These are phyloP conservation scores for Botryotinia calthae DNA, from an alignment of 2,329 filamentous ascomycete genomes.

Conservation along the genomic window DNA sequence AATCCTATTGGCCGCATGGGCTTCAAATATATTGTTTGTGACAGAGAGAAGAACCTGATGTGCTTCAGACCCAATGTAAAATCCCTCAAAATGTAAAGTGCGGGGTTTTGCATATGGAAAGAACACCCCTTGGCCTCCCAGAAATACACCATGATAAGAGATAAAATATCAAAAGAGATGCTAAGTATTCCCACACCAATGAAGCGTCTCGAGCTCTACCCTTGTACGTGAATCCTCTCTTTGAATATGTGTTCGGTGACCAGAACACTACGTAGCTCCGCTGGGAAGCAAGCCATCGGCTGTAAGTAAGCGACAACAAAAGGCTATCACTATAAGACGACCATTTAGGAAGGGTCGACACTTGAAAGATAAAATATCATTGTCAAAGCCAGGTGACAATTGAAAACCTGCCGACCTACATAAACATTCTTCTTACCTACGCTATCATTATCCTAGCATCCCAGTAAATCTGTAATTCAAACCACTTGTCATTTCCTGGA, in stretches of 20 bases:
- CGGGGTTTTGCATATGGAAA: not conserved
- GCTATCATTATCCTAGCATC: not conserved
- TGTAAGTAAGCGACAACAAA: not conserved
- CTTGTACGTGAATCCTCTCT: not conserved
- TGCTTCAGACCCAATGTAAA: not conserved
- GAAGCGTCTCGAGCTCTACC: not conserved
- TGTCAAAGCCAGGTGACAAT: not conserved
- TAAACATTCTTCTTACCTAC: not conserved
- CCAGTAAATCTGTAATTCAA: not conserved
- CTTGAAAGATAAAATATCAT: not conserved
- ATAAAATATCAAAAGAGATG: not conserved
- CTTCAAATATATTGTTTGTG: not conserved
- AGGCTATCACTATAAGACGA: not conserved
- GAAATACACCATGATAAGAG: not conserved
- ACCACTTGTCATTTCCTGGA: not conserved
- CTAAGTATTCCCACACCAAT: not conserved
- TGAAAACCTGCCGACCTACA: not conserved
- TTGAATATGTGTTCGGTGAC: not conserved
- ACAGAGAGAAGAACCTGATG: not conserved
- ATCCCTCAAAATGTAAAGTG: not conserved
- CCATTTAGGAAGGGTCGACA: slow-evolving; percentile 13
- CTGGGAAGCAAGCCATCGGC: not conserved
- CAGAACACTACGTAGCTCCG: not conserved
- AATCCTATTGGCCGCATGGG: not conserved
- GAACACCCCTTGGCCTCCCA: not conserved